Conservation (phyloP, 768 basidiomycete species). For the Collybia nuda region DNA sequence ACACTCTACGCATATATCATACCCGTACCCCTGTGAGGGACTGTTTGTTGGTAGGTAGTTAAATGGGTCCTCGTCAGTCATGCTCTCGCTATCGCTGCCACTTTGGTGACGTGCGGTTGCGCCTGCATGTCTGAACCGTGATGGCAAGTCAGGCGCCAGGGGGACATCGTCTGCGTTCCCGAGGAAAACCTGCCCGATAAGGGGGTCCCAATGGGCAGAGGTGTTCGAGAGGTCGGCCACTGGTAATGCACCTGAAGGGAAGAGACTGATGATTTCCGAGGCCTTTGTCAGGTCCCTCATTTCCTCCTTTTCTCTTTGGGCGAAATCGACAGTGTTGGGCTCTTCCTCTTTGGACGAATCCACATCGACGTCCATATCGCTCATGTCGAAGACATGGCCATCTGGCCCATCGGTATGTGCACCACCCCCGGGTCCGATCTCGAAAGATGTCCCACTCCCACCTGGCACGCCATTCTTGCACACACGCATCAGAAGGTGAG, state of each 20-base stretch:
- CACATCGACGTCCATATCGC: conserved; percentile 9
- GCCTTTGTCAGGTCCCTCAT: conserved; percentile 87
- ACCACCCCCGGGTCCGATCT: conserved; percentile 12
- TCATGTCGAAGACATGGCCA: conserved; percentile 34
- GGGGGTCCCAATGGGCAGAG: conserved; percentile 50
- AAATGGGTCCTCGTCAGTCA: conserved; percentile 37
- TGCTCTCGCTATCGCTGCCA: not conserved
- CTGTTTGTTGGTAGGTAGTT: conserved; percentile 40
- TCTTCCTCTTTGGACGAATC: conserved; percentile 7
- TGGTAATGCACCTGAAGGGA: conserved; percentile 15
- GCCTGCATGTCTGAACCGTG: conserved; percentile 21
- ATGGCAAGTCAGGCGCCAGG: conserved; percentile 28
- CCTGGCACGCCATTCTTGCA: conserved; percentile 39
- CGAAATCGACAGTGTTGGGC: conserved; percentile 76
- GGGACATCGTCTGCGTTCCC: conserved; percentile 87
- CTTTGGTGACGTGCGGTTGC: conserved; percentile 6
- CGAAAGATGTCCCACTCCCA: conserved; percentile 8
- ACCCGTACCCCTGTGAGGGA: conserved; percentile 58
- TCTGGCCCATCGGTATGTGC: conserved; percentile 43
- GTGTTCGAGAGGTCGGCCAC: conserved; percentile 27
- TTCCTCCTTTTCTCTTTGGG: conserved; percentile 83
- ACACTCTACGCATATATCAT: conserved; percentile 87
- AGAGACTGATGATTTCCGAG: conserved; percentile 67
- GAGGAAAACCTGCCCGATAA: conserved; percentile 69
- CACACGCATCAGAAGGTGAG: conserved; percentile 53